Base-by-base conservation (phyloP, 1,139 yeast species). In the Pichia sp. region DNA sequence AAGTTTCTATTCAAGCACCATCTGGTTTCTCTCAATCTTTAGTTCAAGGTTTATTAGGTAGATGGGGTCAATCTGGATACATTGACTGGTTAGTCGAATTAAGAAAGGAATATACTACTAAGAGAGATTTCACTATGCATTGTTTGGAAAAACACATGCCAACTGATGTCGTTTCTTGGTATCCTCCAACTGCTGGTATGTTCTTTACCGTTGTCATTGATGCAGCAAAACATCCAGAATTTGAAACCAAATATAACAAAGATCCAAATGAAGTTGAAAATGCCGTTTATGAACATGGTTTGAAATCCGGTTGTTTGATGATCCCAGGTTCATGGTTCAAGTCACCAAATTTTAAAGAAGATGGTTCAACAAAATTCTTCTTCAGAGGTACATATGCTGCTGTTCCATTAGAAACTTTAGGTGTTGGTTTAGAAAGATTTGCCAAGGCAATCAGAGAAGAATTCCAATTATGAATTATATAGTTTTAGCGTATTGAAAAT, bases 361-460 rank as follows among this genome's bases (percentile, higher is more conserved):
- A 56, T 33, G 60, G 64, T 29, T 68, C 69, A 11, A 63, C 63
- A 27, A 42, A 66, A 65, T 55, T 85, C 57, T 85, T 81, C 71
- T 87, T 85, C 72, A 80, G 97, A 68, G 96, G 95, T 43, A 87
- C 96, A 27, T 88, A 83, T 58, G 95, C 95, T 38, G 85, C 95
- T 39, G 94, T 83, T 40, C 79, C 86, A 31, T 71, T 76, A 49
- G 86, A 77, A 47, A 65, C 71, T 49, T 72, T 85, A 59, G 75
- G 62, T 37, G 55, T 56, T 36, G 95, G 92, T 37, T 65, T 85
- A 52, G 72, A 75, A 59, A 73, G 79, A 56, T 81, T 83, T 55
- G 88, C 85, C 45, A 67, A 69, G 50, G 83, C 85, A 27, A 55
- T 77, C 40, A 59, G 55, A 39, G 56, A 52, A 33, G 71, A 66